Percentiles rank a stretch among this genome's conserved stretches.
Conservation (phyloP, 768 basidiomycete species). For the Butyriboletus loyo region DNA sequence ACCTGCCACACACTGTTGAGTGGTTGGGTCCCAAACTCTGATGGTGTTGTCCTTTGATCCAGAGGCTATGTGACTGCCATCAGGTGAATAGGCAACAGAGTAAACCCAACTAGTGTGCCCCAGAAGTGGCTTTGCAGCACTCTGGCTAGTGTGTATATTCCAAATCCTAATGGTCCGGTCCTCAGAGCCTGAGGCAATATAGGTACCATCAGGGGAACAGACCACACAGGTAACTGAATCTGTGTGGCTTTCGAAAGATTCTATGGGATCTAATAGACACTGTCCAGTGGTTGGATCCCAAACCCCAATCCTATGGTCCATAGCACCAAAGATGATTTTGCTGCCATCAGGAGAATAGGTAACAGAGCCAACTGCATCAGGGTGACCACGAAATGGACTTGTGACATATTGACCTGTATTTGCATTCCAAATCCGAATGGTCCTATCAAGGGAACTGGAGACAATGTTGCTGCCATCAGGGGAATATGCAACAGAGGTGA, state of each 20-base stretch:
- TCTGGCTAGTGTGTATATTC: conserved; percentile 13
- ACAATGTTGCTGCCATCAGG: conserved; percentile 11
- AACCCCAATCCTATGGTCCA: background rate
- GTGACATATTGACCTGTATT: conserved; percentile 3
- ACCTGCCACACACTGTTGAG: conserved; percentile 12
- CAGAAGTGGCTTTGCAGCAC: background rate
- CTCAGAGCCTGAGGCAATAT: conserved; percentile 4
- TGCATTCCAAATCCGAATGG: conserved; percentile 11
- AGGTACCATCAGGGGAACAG: conserved; percentile 17
- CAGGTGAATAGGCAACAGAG: conserved; percentile 25
- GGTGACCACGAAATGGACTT: background rate
- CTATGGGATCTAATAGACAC: too few relatives aligned
- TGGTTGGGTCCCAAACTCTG: conserved; percentile 20
- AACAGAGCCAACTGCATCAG: background rate
- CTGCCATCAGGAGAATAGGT: conserved; percentile 21
- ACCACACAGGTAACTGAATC: background rate
- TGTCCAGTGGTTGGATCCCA: conserved; percentile 10
- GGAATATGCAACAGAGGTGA: conserved; percentile 15
- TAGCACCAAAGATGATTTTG: conserved; percentile 16
- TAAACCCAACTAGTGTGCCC: conserved; percentile 8
- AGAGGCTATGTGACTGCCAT: conserved; percentile 23
- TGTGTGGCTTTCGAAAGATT: conserved; percentile 2
- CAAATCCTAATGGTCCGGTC: conserved; percentile 9
- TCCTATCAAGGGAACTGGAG: conserved; percentile 8
- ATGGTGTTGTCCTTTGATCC: conserved; percentile 22